These are phyloP conservation scores for Paracorniculantispora psalliotae DNA, from an alignment of 2,329 filamentous ascomycete species.

Conservation along the genomic window DNA sequence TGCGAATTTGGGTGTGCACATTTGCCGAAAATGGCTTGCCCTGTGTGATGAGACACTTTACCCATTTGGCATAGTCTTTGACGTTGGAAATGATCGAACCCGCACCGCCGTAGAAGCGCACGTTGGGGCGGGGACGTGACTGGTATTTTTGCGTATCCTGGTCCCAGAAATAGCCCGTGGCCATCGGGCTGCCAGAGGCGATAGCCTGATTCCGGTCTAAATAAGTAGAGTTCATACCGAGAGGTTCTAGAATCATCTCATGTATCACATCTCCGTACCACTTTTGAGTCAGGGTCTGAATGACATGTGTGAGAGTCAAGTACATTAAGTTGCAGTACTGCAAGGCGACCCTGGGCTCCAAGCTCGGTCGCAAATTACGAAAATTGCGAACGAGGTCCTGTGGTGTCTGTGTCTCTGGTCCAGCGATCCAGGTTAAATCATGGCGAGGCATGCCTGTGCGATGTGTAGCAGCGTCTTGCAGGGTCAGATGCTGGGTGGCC, in stretches of 20 bases:
- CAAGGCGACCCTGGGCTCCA: slow-evolving; percentile 35
- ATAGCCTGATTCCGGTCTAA: slow-evolving; percentile 16
- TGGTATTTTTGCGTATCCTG: slow-evolving; percentile 19
- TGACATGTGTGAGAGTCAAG: slow-evolving; percentile 32
- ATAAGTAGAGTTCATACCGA: slow-evolving; percentile 35
- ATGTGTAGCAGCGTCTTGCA: slow-evolving; percentile 46
- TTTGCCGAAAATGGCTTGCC: slow-evolving; percentile 18
- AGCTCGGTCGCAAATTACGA: slow-evolving; percentile 35
- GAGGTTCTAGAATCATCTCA: slow-evolving; percentile 31
- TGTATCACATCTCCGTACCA: slow-evolving; percentile 32
- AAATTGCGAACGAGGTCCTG: slow-evolving; percentile 31
- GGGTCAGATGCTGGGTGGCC: slow-evolving; percentile 38
- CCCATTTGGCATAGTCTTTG: slow-evolving; percentile 29
- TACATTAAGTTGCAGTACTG: slow-evolving; percentile 46
- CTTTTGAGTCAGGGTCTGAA: slow-evolving; percentile 30
- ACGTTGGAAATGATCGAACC: slow-evolving; percentile 36
- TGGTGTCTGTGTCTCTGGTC: slow-evolving; percentile 25
- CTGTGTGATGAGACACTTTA: slow-evolving; percentile 23
- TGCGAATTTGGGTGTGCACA: slow-evolving; percentile 18
- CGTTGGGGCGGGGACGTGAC: slow-evolving; percentile 23
- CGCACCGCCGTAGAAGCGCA: slow-evolving; percentile 29
- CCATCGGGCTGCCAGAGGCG: slow-evolving; percentile 21
- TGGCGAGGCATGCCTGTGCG: slow-evolving; percentile 31
- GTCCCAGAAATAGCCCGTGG: slow-evolving; percentile 33
- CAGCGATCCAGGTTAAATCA: slow-evolving; percentile 24